Evolutionary conservation across 352 stramenopile species (phyloP).

Genomic region (Saprolegnia diclina): DNA sequence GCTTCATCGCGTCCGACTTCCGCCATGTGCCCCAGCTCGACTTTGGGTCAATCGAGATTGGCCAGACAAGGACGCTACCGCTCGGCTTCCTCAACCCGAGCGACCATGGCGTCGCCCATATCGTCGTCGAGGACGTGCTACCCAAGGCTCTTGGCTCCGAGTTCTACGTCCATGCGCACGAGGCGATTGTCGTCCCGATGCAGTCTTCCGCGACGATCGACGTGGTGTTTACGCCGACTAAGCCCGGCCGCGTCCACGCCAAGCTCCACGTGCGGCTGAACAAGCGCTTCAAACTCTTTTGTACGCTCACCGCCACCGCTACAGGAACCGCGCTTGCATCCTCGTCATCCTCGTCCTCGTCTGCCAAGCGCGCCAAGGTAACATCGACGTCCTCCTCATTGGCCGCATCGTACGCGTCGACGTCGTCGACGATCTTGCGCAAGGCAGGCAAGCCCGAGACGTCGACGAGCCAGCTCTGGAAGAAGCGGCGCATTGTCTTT

Average conservation of each 20-base stretch:
- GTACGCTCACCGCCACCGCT: background rate
- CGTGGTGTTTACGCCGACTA: constrained; percentile 55
- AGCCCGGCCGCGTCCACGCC: constrained; percentile 35
- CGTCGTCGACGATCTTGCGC: constrained; percentile 4
- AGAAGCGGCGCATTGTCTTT: constrained; percentile 24
- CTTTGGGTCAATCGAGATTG: constrained; percentile 51
- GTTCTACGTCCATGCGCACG: background rate
- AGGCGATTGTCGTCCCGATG: constrained; percentile 43
- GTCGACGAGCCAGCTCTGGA: constrained; percentile 19
- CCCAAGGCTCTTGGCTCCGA: constrained; percentile 30
- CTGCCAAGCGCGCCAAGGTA: background rate
- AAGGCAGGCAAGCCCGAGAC: constrained; percentile 22
- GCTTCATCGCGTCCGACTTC: constrained; percentile 49
- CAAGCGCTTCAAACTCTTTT: constrained; percentile 25
- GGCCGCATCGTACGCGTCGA: background rate
- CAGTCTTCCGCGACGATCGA: constrained; percentile 47
- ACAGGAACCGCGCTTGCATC: background rate
- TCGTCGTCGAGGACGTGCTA: constrained; percentile 65
- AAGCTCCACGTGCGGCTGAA: constrained; percentile 24
- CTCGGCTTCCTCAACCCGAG: constrained; percentile 56
- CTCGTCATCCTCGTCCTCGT: background rate
- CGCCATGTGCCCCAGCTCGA: constrained; percentile 35
- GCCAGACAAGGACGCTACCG: constrained; percentile 41
- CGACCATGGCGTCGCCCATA: constrained; percentile 41
- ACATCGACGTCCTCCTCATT: constrained; percentile 7